Evolutionary conservation across 306 rosid genomes (phyloP).

Genomic region (Oemleria cerasiformis): DNA sequence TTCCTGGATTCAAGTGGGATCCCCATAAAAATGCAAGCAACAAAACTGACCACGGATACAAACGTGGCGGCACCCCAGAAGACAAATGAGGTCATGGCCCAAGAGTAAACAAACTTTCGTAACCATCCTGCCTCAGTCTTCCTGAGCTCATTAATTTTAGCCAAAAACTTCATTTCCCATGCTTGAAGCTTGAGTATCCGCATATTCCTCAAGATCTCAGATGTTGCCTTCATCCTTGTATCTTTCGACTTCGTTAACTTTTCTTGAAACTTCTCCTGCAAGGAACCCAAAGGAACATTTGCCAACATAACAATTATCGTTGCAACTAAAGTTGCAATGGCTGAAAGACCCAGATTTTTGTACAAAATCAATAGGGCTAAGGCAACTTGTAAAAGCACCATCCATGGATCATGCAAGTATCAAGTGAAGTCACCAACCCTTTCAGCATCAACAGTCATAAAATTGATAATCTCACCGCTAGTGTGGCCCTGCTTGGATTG

Average conservation of each 20-base stretch:
- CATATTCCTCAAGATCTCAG: constrained; percentile 79
- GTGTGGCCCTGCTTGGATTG: constrained; percentile 55
- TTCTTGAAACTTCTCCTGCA: constrained; percentile 60
- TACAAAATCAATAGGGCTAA: constrained; percentile 66
- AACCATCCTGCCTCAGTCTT: constrained; percentile 64
- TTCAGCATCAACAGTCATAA: constrained; percentile 82
- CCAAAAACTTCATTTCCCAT: constrained; percentile 89
- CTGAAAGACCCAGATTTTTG: constrained; percentile 74
- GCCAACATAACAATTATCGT: constrained; percentile 61
- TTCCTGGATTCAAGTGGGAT: constrained; percentile 87
- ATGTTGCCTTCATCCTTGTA: constrained; percentile 71
- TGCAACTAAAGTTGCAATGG: constrained; percentile 60
- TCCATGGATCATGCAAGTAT: constrained; percentile 72
- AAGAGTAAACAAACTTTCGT: constrained; percentile 45
- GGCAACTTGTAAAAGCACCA: constrained; percentile 56
- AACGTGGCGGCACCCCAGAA: constrained; percentile 71
- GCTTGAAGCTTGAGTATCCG: constrained; percentile 84
- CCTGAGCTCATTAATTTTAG: constrained; percentile 57
- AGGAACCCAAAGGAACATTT: constrained; percentile 63
- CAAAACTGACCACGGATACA: constrained; percentile 71
- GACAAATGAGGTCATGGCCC: constrained; percentile 46
- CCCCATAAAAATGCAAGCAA: constrained; percentile 64
- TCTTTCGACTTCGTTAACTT: constrained; percentile 87
- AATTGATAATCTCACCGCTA: constrained; percentile 74
- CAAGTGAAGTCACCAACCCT: constrained; percentile 62